Evolutionary conservation across 805 yeast genomes (phyloP).

Genomic region (Metschnikowia drakensbergensis): DNA sequence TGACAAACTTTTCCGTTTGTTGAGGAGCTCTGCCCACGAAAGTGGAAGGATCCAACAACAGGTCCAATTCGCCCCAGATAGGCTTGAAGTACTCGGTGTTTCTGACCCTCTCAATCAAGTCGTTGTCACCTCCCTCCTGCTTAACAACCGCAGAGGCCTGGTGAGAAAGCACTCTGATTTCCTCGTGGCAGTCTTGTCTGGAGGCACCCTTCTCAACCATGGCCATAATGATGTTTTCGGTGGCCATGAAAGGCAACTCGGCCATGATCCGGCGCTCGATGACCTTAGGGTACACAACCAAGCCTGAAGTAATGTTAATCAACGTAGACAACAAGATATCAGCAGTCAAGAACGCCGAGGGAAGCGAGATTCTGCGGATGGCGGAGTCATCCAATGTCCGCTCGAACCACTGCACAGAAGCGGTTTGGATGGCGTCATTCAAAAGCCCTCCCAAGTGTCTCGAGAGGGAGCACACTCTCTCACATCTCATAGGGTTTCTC

Average conservation of each 20-base stretch:
- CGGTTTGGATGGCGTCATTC: constrained; percentile 93
- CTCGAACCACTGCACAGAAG: constrained; percentile 99
- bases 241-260: constrained; percentile 98
- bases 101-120: constrained; percentile 83
- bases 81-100: constrained; percentile 81
- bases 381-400: constrained; percentile 98
- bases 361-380: constrained; percentile 92
- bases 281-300: constrained; percentile 98
- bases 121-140: constrained; percentile 98
- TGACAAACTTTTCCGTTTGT: constrained; percentile 91
- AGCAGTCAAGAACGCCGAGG: constrained; percentile 94
- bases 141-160: constrained; percentile 97
- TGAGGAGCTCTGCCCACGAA: constrained; percentile 98
- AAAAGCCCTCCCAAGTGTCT: constrained; percentile 91
- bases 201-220: constrained; percentile 98
- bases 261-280: constrained; percentile 92
- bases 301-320: constrained; percentile 87
- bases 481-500: constrained; percentile 99
- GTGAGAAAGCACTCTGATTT: constrained; percentile 93
- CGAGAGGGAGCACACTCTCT: constrained; percentile 96
- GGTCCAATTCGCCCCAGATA: constrained; percentile 77
- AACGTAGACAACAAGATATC: constrained; percentile 88
- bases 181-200: constrained; percentile 97
- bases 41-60: constrained; percentile 83
- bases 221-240: constrained; percentile 98